Conservation (phyloP, 805 yeast genomes). For the Wickerhamiella musiphila region DNA sequence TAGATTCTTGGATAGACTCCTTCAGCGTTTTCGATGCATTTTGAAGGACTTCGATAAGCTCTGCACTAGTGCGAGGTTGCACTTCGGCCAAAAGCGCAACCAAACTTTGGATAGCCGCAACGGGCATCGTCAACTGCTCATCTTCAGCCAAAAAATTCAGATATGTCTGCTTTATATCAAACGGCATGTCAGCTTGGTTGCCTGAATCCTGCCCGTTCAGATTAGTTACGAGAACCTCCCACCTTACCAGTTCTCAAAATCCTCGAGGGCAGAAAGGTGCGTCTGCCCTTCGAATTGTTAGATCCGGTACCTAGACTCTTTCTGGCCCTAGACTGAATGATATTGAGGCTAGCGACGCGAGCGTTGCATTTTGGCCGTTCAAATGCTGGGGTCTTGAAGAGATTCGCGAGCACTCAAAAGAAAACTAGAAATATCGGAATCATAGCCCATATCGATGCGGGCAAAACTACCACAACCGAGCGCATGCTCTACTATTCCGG, state of each 20-base stretch:
- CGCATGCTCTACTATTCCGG: slow-evolving; percentile 87
- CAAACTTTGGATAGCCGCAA: slow-evolving; percentile 91
- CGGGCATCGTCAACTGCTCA: slow-evolving; percentile 97
- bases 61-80: slow-evolving; percentile 88
- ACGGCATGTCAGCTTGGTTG: slow-evolving; percentile 20
- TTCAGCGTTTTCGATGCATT: slow-evolving; percentile 63
- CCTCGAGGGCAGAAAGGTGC: no score
- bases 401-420: no score
- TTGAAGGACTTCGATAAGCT: slow-evolving; percentile 64
- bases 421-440: slow-evolving; percentile 88
- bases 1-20: slow-evolving; percentile 69
- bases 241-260: no score
- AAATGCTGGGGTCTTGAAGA: no score
- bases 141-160: slow-evolving; percentile 70
- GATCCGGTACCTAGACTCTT: no score
- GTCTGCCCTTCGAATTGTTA: no score
- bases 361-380: no score
- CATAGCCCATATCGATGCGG: slow-evolving; percentile 98
- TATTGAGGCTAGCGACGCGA: no score
- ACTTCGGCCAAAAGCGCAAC: slow-evolving; percentile 67
- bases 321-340: no score
- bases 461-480: slow-evolving; percentile 95
- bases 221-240: no score
- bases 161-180: slow-evolving; percentile 73
- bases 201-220: no score